phyloP scores from a whole-genome alignment of 2,329 filamentous ascomycete species.

The Alternaria tenuissima region DNA sequence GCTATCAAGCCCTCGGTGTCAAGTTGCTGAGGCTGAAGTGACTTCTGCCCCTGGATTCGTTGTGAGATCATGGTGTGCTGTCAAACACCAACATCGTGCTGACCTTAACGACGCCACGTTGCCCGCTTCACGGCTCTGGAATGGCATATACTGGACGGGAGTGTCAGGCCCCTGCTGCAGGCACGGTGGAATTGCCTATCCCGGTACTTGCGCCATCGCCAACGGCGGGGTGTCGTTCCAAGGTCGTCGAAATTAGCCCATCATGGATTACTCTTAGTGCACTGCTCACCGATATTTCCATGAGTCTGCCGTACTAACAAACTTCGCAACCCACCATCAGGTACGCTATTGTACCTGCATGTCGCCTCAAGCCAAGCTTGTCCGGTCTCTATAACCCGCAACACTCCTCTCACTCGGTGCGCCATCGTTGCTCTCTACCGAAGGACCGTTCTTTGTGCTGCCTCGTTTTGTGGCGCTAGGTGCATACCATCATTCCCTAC shows the following conservation, averaged over 20 bases:
- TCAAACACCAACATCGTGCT: conserved; percentile 25
- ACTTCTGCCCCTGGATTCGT: conserved; percentile 23
- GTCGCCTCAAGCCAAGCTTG: conserved; percentile 31
- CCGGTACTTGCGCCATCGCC: conserved; percentile 30
- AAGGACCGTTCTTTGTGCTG: conserved; percentile 34
- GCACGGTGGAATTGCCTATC: conserved; percentile 41
- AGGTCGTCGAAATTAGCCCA: conserved; percentile 37
- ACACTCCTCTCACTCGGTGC: conserved; percentile 35
- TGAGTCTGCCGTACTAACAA: conserved; percentile 28
- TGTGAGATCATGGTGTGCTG: conserved; percentile 21
- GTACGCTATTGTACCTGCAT: conserved; percentile 39
- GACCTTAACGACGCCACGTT: conserved; percentile 35
- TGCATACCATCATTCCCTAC: conserved; percentile 40
- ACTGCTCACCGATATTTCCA: conserved; percentile 45
- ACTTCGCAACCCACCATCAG: conserved; percentile 35
- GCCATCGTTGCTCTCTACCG: conserved; percentile 34
- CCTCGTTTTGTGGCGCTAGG: conserved; percentile 34
- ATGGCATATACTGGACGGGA: conserved; percentile 25
- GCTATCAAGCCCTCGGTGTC: conserved; percentile 20
- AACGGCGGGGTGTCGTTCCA: conserved; percentile 37
- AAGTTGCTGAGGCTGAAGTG: conserved; percentile 12
- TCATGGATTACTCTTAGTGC: conserved; percentile 32
- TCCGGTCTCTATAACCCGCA: conserved; percentile 38
- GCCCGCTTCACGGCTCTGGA: conserved; percentile 18
- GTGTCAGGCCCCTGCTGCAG: conserved; percentile 33